phyloP scores from a whole-genome alignment of 805 yeast species.

The Monosporozyma unispora region DNA sequence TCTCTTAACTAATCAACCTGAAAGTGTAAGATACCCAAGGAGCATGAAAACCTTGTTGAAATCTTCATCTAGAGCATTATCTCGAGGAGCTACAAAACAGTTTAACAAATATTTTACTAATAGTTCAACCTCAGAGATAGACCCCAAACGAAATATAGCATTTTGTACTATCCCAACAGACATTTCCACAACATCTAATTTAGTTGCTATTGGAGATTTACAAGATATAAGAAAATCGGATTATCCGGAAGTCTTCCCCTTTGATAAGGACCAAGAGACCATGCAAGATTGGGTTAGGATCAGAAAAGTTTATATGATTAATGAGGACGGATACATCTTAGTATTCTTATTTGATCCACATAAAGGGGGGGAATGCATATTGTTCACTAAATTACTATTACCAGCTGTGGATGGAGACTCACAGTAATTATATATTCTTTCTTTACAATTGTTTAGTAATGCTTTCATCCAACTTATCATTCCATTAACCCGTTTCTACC shows the following conservation, averaged over 20 bases:
- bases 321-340: conserved; percentile 53
- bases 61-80: conserved; percentile 64
- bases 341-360: conserved; percentile 65
- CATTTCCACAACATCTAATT: conserved; percentile 24
- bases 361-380: conserved; percentile 84
- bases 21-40: not conserved
- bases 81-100: conserved; percentile 71
- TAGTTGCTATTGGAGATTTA: not conserved
- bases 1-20: not conserved
- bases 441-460: too few species aligned
- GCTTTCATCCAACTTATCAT: not conserved
- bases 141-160: conserved; percentile 86
- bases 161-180: conserved; percentile 59
- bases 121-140: conserved; percentile 68
- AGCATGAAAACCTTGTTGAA: conserved; percentile 33
- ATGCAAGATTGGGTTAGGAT: not conserved
- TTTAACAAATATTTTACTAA: conserved; percentile 75
- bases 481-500: not conserved
- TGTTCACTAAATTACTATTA: conserved; percentile 21
- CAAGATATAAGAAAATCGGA: not conserved
- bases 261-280: not conserved
- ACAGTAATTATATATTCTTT: not conserved
- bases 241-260: conserved; percentile 1
- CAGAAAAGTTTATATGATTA: not conserved
- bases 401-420: not conserved